phyloP scores from a whole-genome alignment of 768 basidiomycete genomes.

The Mycena alexandri region DNA sequence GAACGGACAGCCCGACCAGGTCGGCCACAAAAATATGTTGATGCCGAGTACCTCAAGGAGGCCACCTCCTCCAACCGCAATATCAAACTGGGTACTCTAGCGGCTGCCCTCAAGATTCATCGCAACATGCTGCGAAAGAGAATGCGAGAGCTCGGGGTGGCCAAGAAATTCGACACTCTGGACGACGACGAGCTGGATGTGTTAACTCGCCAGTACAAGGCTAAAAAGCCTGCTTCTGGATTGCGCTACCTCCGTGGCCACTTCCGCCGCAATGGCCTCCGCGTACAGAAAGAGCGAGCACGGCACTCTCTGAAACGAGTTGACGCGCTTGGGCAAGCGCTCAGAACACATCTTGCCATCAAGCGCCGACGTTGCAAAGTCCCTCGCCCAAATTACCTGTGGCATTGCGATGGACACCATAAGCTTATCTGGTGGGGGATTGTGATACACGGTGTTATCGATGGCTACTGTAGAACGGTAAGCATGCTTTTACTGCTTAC shows the following conservation, averaged over 20 bases:
- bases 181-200: slow-evolving; percentile 4
- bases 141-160: not conserved
- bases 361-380: not conserved
- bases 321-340: not conserved
- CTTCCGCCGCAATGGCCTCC: not conserved
- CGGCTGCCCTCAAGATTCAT: no score
- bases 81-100: no score
- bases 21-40: not conserved
- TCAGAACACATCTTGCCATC: not conserved
- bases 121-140: no score
- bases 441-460: no score
- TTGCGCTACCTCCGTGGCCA: slow-evolving; percentile 8
- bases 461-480: no score
- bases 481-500: no score
- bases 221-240: not conserved
- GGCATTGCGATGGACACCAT: no score
- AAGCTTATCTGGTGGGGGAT: no score
- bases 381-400: not conserved
- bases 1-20: not conserved
- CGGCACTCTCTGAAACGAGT: slow-evolving; percentile 10
- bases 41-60: slow-evolving; percentile 7
- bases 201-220: slow-evolving; percentile 4
- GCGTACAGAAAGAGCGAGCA: slow-evolving; percentile 4
- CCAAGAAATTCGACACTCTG: not conserved
- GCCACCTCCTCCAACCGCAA: not conserved